A percentile compares a stretch with the other conserved stretches of the same genome.
These are phyloP conservation scores for Chlamydomonas sp. DNA, from an alignment of 139 green algal genomes.

Conservation along the genomic window DNA sequence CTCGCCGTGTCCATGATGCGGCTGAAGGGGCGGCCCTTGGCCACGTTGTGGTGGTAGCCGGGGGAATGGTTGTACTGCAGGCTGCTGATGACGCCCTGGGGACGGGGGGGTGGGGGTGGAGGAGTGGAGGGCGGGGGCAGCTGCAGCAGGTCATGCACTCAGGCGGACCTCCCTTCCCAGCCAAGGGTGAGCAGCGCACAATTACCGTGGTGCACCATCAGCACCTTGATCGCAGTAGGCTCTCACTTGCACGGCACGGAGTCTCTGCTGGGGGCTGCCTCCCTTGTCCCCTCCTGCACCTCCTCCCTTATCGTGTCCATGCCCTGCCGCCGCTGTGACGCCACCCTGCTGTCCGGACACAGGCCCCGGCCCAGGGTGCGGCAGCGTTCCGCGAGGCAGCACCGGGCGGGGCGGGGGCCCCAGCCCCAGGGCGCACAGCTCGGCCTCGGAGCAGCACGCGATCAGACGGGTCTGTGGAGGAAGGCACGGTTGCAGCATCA, in stretches of 20 bases:
- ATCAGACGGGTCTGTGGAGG: not conserved
- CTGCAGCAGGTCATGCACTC: not conserved
- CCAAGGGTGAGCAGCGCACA: not conserved
- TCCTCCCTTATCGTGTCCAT: not conserved
- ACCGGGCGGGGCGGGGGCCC: conserved; percentile 45
- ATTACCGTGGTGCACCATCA: not conserved
- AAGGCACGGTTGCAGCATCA: too few species aligned
- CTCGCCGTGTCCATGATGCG: conserved; percentile 65
- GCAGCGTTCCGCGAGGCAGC: conserved; percentile 6
- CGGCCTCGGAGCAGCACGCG: conserved; percentile 38
- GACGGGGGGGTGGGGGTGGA: not conserved
- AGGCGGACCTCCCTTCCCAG: not conserved
- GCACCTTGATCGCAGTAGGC: not conserved
- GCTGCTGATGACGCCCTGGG: conserved; percentile 59
- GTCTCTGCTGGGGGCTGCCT: conserved; percentile 3
- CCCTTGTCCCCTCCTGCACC: conserved; percentile 30
- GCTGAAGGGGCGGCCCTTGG: conserved; percentile 61
- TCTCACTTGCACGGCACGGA: conserved; percentile 49
- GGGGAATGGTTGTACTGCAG: conserved; percentile 73
- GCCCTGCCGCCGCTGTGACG: not conserved
- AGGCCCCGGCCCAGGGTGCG: too few species aligned
- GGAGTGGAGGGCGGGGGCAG: not conserved
- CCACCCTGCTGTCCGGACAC: too few species aligned
- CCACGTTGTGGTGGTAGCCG: conserved; percentile 65
- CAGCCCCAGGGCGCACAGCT: conserved; percentile 56